These are phyloP conservation scores for Plectosphaerella plurivora DNA, from an alignment of 2,329 filamentous ascomycete species.

Conservation along the genomic window DNA sequence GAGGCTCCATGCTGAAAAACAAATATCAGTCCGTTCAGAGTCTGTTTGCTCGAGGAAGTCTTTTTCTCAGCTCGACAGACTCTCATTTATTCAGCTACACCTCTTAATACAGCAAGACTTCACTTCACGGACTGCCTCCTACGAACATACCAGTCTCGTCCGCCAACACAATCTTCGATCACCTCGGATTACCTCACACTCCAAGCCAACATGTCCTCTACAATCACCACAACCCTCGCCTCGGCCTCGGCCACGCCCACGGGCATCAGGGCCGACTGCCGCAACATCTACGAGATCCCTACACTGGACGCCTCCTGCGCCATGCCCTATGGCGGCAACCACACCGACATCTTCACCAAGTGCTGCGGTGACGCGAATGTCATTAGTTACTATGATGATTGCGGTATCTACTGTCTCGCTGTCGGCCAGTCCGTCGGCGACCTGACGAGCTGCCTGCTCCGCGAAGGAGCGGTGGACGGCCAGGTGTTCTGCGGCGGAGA, in stretches of 20 bases:
- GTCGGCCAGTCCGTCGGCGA: slow-evolving; percentile 22
- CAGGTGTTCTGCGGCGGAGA: slow-evolving; percentile 40
- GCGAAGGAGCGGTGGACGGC: slow-evolving; percentile 27
- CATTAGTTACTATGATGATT: slow-evolving; percentile 39
- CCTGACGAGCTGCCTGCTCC: slow-evolving; percentile 30
- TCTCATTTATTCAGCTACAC: too few species aligned
- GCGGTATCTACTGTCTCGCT: slow-evolving; percentile 44
- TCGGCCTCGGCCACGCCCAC: slow-evolving; percentile 13
- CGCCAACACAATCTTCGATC: too few species aligned
- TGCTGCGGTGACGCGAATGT: slow-evolving; percentile 42
- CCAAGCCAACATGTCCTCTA: slow-evolving; percentile 13
- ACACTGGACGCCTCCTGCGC: slow-evolving; percentile 39
- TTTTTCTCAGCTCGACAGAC: too few species aligned
- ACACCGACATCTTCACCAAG: slow-evolving; percentile 34
- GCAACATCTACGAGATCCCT: slow-evolving; percentile 35
- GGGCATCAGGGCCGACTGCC: background rate
- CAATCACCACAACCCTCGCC: slow-evolving; percentile 18
- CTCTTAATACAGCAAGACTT: too few species aligned
- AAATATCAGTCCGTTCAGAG: too few species aligned
- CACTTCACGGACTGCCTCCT: too few species aligned
- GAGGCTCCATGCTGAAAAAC: background rate
- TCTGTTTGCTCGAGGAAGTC: too few species aligned
- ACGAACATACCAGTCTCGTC: too few species aligned
- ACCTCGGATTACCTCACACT: too few species aligned
- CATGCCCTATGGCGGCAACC: slow-evolving; percentile 30